These are phyloP conservation scores for Tetrahymena borealis DNA, from an alignment of 73 alveolate species.

Conservation along the genomic window DNA sequence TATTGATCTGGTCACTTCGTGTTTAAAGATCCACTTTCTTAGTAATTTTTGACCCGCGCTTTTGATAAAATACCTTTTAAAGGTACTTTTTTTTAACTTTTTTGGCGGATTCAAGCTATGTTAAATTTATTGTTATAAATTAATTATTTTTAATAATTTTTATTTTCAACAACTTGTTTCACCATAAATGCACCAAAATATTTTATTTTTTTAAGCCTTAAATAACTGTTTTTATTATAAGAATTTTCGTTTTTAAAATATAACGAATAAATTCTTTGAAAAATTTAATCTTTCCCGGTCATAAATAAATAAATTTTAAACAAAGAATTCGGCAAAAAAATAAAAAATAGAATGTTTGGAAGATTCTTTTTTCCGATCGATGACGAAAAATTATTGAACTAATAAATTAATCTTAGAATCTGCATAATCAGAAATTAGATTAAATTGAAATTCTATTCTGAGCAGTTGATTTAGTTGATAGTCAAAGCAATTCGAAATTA, in stretches of 20 bases:
- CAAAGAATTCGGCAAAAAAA: no score
- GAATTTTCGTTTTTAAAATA: neutral
- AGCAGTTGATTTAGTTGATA: no score
- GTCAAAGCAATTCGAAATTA: no score
- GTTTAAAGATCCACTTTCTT: neutral
- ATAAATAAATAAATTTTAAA: neutral
- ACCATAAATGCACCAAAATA: neutral
- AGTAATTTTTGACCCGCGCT: constrained; percentile 3
- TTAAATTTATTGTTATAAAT: neutral
- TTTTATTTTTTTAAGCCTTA: neutral
- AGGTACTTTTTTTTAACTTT: neutral
- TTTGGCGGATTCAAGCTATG: neutral
- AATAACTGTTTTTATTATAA: neutral
- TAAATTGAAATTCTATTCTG: neutral
- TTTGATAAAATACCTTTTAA: neutral
- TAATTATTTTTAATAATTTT: no score
- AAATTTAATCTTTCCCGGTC: neutral
- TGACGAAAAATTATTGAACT: neutral
- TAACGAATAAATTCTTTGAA: neutral
- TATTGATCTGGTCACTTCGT: neutral
- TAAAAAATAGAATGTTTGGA: no score
- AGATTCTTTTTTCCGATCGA: neutral
- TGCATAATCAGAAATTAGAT: neutral
- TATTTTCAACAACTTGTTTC: no score
- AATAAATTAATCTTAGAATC: neutral